A percentile compares a stretch with the other conserved stretches of the same genome.
Conservation (phyloP, 2,329 filamentous ascomycete species). For the Lasiodiplodia sp. region DNA sequence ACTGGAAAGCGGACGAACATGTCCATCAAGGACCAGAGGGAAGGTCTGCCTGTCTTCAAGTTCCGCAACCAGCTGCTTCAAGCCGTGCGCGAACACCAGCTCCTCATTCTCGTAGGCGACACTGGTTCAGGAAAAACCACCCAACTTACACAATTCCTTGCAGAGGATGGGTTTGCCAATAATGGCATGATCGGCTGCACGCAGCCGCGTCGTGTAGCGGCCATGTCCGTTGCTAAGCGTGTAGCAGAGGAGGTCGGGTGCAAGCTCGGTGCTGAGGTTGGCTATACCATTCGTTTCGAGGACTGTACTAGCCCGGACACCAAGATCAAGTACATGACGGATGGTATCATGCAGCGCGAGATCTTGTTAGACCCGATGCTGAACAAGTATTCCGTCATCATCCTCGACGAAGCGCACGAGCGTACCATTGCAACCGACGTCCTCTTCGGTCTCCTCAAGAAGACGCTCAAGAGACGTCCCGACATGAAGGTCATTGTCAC, state of each 20-base stretch:
- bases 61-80: constrained; percentile 89
- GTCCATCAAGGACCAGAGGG: constrained; percentile 94
- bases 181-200: constrained; percentile 93
- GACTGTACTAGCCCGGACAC: constrained; percentile 90
- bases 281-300: constrained; percentile 99
- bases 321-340: constrained; percentile 99
- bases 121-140: constrained; percentile 98
- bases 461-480: constrained; percentile 78
- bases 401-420: constrained; percentile 98
- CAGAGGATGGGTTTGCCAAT: constrained; percentile 88
- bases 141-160: constrained; percentile 92
- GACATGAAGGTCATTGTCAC: constrained; percentile 99
- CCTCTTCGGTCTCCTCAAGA: constrained; percentile 94
- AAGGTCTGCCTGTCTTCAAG: constrained; percentile 85
- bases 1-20: constrained; percentile 86
- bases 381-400: constrained; percentile 93
- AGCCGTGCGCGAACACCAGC: constrained; percentile 85
- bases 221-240: constrained; percentile 98
- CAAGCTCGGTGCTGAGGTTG: constrained; percentile 88
- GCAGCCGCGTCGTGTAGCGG: constrained; percentile 94
- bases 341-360: constrained; percentile 96
- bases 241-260: constrained; percentile 98
- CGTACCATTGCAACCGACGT: constrained; percentile 97
- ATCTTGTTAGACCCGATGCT: constrained; percentile 96
- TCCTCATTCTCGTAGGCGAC: constrained; percentile 95